Evolutionary conservation across 2,329 filamentous ascomycete species (phyloP).

Genomic region (Raffaelea deltoideospora): DNA sequence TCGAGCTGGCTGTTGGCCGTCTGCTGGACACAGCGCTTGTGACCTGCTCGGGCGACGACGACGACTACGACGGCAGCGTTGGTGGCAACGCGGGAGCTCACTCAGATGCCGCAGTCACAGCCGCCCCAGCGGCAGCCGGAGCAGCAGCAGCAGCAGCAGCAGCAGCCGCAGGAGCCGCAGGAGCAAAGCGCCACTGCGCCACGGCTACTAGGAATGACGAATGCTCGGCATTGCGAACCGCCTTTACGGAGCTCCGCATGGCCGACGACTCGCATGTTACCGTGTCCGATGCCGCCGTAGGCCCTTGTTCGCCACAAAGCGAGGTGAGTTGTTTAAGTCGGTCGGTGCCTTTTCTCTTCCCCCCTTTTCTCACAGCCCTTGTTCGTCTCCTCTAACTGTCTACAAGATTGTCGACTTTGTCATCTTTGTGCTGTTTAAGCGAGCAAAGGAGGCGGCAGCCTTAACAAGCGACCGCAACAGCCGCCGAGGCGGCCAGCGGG

Average conservation of each 20-base stretch:
- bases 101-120: conserved; percentile 11
- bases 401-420: conserved; percentile 58
- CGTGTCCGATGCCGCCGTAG: conserved; percentile 28
- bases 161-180: too few relatives aligned
- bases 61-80: too few relatives aligned
- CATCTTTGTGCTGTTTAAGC: conserved; percentile 62
- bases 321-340: conserved; percentile 34
- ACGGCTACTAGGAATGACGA: too few relatives aligned
- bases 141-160: background rate
- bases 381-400: background rate
- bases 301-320: conserved; percentile 38
- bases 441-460: conserved; percentile 27
- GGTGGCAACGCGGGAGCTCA: background rate
- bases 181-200: too few relatives aligned
- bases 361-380: background rate
- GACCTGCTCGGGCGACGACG: conserved; percentile 26
- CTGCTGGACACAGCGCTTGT: conserved; percentile 60
- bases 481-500: background rate
- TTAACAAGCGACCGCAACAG: conserved; percentile 36
- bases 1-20: conserved; percentile 29
- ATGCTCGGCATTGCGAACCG: background rate
- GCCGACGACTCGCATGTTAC: conserved; percentile 43
- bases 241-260: conserved; percentile 39
- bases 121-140: conserved; percentile 37
- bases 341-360: background rate